Evolutionary conservation across 768 basidiomycete genomes (phyloP).

Genomic region (Obba rivulosa): DNA sequence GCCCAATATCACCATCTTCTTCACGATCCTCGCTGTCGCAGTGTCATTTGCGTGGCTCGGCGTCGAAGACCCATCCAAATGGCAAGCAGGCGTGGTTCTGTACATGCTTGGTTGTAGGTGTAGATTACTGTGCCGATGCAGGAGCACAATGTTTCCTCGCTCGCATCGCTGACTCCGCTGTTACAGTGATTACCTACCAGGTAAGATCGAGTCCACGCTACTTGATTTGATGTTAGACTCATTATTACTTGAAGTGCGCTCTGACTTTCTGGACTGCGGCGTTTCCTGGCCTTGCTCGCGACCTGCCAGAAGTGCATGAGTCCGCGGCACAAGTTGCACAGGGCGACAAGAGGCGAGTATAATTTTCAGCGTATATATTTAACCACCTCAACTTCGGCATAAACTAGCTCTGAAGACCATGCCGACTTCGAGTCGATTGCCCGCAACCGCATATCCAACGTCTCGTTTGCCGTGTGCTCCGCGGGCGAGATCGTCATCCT

Average conservation of each 20-base stretch:
- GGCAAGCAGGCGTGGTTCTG: conserved; percentile 55
- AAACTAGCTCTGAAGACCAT: conserved; percentile 50
- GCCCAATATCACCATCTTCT: conserved; percentile 74
- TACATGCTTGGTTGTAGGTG: conserved; percentile 61
- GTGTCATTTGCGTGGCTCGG: conserved; percentile 79
- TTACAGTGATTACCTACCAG: conserved; percentile 67
- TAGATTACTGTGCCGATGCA: not conserved
- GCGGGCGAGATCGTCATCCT: conserved; percentile 67
- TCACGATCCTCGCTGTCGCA: conserved; percentile 58
- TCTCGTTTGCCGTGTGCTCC: conserved; percentile 67
- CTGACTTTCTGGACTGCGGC: conserved; percentile 83
- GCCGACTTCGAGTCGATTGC: conserved; percentile 53
- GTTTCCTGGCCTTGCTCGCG: conserved; percentile 68
- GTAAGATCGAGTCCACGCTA: conserved; percentile 21
- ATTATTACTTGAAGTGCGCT: conserved; percentile 38
- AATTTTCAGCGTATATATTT: not conserved
- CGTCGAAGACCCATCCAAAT: conserved; percentile 58
- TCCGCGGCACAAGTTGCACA: conserved; percentile 36
- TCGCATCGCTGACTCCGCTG: conserved; percentile 8
- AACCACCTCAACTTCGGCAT: no score
- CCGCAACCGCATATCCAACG: conserved; percentile 70
- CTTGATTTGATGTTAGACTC: not conserved
- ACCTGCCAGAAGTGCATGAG: conserved; percentile 62
- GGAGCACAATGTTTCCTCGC: not conserved
- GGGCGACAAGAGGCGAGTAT: conserved; percentile 44